phyloP scores from a whole-genome alignment of 2,329 filamentous ascomycete species.

The Ciborinia camelliae region DNA sequence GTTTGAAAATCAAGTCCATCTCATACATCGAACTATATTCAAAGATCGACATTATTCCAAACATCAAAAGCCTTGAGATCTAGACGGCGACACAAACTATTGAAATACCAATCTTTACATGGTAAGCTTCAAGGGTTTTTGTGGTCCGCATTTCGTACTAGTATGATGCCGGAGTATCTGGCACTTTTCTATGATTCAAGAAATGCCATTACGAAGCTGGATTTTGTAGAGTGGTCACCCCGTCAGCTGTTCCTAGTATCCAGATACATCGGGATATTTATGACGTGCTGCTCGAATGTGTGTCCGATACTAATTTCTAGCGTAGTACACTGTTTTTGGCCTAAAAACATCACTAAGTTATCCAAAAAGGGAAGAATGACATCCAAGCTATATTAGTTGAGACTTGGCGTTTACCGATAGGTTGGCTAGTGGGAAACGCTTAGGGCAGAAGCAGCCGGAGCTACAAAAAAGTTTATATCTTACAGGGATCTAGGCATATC shows the following conservation, averaged over 20 bases:
- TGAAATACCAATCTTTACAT: no score
- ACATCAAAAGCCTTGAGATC: no score
- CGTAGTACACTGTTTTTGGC: no score
- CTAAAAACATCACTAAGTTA: no score
- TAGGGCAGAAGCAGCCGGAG: background rate
- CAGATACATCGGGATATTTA: background rate
- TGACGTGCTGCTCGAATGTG: background rate
- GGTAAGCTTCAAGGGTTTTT: no score
- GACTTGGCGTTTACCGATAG: background rate
- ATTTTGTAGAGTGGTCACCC: background rate
- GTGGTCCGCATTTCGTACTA: no score
- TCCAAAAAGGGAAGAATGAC: no score
- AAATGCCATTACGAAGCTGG: background rate
- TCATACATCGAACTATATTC: background rate
- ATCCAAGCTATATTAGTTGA: no score
- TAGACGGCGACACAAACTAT: no score
- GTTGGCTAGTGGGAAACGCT: background rate
- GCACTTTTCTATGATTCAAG: background rate
- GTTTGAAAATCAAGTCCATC: background rate
- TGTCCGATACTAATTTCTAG: background rate
- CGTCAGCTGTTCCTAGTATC: no score
- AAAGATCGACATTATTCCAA: background rate
- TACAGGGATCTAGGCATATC: background rate
- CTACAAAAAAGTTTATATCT: background rate
- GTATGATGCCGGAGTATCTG: background rate